Percentiles rank a stretch among this genome's conserved stretches.
Evolutionary conservation across 2,329 filamentous ascomycete species (phyloP).

Genomic region (Phyllosticta paracitricarpa): DNA sequence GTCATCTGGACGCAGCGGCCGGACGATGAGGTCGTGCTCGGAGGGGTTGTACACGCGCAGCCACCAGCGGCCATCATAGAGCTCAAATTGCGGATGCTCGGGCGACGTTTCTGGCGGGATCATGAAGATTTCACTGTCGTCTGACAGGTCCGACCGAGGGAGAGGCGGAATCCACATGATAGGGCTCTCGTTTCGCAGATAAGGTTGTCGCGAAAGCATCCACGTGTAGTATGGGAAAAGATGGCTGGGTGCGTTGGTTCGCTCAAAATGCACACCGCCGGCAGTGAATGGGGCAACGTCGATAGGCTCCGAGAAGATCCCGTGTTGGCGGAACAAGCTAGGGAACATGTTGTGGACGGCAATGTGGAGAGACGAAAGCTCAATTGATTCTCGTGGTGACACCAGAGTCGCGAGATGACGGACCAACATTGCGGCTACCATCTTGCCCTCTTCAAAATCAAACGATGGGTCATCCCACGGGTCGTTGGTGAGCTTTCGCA

Average conservation of each 20-base stretch:
- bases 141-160: not conserved
- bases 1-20: conserved; percentile 18
- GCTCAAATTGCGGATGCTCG: conserved; percentile 21
- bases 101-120: not conserved
- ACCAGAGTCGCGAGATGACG: conserved; percentile 41
- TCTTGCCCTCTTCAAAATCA: not conserved
- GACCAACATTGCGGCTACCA: conserved; percentile 34
- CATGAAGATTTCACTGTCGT: conserved; percentile 10
- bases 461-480: not conserved
- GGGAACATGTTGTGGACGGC: conserved; percentile 35
- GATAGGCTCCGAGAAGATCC: not conserved
- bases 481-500: conserved; percentile 7
- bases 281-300: conserved; percentile 15
- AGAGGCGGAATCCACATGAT: not conserved
- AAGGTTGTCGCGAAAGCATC: conserved; percentile 10
- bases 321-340: conserved; percentile 12
- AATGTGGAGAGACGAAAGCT: conserved; percentile 32
- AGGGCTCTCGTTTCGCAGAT: not conserved
- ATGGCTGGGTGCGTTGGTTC: not conserved
- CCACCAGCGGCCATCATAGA: conserved; percentile 51
- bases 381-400: conserved; percentile 36
- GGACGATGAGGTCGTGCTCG: conserved; percentile 26
- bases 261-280: conserved; percentile 17
- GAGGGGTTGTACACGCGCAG: conserved; percentile 34
- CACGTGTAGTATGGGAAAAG: conserved; percentile 12